Evolutionary conservation across 495 filamentous ascomycete species (phyloP), one percentile per base, ranked within the genome.

Genomic region (Talaromyces wortmannii): DNA sequence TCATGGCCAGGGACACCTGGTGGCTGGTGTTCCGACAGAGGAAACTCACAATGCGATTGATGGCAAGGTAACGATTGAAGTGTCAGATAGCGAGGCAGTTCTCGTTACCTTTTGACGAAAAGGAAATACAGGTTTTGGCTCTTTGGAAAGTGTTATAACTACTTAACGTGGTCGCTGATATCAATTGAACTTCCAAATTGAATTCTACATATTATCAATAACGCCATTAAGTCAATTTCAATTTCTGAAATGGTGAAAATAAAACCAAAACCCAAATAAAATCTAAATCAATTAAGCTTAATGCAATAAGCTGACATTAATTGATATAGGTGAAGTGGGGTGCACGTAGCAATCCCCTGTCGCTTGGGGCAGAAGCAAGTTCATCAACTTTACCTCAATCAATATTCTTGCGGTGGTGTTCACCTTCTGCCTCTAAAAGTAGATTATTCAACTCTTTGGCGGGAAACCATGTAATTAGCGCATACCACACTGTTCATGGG

Each of bases 1-100:
- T 31, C 10, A 55, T n/a, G 61, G 61, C 6, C 58, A 50, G 16
- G 62, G 64, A 0, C 59, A 57, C 46, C 53, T 54, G 18, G 23
- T 46, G 16, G 5, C 29, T 8, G 56, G 50, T 30, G 12, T 11
- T 6, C 17, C 30, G 51, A 42, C 23, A 40, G 42, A 55, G 52
- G 56, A 43, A 47, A 50, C 16, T 18, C 42, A 47, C 17, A 44
- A 4, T 49, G 52, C 50, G 11, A 31, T 12, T 7, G n/a, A 50
- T 16, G 54, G 54, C 33, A 15, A 50, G 12, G 47, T 31, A 5
- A 45, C 29, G 1, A 23, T 56, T 12, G n/a, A 31, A 12, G 47
- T 56, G 3, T 43, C 46, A 15, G 54, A 56, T 30, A 58, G 44
- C 18, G 56, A 58, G 33, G 56, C 56, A 17, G 52, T 55, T 17